phyloP scores from a whole-genome alignment of 352 stramenopile species.

The Globisporangium ultimum region DNA sequence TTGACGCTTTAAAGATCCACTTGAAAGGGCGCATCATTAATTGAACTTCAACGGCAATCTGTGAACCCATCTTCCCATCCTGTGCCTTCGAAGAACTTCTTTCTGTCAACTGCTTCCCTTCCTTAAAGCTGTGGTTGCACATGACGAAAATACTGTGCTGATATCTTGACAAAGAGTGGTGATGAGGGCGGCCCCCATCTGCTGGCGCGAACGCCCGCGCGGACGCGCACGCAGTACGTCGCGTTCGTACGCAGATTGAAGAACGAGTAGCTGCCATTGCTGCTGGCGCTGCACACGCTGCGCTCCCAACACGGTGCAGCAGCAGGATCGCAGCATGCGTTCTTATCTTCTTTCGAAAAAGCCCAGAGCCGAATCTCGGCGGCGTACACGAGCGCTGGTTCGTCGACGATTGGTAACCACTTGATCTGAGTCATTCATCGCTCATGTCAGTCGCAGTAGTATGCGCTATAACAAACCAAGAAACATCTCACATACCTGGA shows the following conservation, averaged over 20 bases:
- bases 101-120: too few relatives aligned
- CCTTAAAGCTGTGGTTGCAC: too few relatives aligned
- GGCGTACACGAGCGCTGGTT: slow-evolving; percentile 26
- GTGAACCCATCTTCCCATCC: too few relatives aligned
- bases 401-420: slow-evolving; percentile 20
- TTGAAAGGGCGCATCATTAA: too few relatives aligned
- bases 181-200: slow-evolving; percentile 20
- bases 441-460: background rate
- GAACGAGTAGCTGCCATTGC: slow-evolving; percentile 25
- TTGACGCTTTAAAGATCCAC: too few relatives aligned
- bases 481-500: slow-evolving; percentile 22
- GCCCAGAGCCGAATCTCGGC: slow-evolving; percentile 24
- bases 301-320: slow-evolving; percentile 19
- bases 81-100: too few relatives aligned
- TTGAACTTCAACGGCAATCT: too few relatives aligned
- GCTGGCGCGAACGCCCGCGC: slow-evolving; percentile 20
- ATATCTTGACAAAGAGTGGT: slow-evolving; percentile 18
- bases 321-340: background rate
- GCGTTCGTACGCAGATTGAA: slow-evolving; percentile 17
- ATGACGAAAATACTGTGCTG: too few relatives aligned
- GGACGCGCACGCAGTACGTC: slow-evolving; percentile 32
- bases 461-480: too few relatives aligned
- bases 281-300: slow-evolving; percentile 12
- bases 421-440: slow-evolving; percentile 19
- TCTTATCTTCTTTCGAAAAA: background rate